A percentile compares a stretch with the other conserved stretches of the same genome.
Conservation (phyloP, 768 basidiomycete genomes). For the Boletellus sp. region DNA sequence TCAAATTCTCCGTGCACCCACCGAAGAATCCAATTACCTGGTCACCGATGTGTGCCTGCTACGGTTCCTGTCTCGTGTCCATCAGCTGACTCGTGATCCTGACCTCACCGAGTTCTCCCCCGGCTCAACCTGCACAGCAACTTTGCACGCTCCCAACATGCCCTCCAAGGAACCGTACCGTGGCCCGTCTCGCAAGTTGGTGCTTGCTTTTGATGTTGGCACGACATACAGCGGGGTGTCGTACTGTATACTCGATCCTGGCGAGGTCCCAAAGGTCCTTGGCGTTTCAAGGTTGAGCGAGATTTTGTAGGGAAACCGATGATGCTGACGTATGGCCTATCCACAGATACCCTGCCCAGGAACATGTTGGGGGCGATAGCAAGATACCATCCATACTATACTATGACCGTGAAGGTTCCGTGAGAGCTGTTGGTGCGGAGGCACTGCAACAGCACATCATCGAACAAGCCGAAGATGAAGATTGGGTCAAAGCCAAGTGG, state of each 20-base stretch:
- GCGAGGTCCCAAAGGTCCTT: constrained; percentile 28
- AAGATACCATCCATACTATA: constrained; percentile 49
- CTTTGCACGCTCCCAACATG: too few species aligned
- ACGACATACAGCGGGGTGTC: constrained; percentile 43
- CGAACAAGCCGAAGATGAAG: constrained; percentile 37
- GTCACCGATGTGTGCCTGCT: too few species aligned
- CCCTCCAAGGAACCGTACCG: constrained; percentile 25
- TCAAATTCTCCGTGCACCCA: too few species aligned
- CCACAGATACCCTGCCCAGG: constrained; percentile 44
- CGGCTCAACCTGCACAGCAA: too few species aligned
- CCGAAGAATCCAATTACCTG: too few species aligned
- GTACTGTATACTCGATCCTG: constrained; percentile 36
- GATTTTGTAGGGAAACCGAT: background rate
- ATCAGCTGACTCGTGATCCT: too few species aligned
- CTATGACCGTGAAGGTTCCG: constrained; percentile 40
- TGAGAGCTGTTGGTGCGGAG: constrained; percentile 44
- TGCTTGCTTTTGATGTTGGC: constrained; percentile 43
- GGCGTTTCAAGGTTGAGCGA: constrained; percentile 26
- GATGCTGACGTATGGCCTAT: background rate
- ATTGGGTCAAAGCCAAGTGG: constrained; percentile 40
- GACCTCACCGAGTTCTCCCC: too few species aligned
- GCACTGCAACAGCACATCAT: constrained; percentile 33
- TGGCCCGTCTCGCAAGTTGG: constrained; percentile 39
- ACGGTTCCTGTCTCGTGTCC: too few species aligned
- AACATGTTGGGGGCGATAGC: constrained; percentile 42